Conservation (phyloP, 2,329 filamentous ascomycete species). For the Phyllosticta citrichinensis region DNA sequence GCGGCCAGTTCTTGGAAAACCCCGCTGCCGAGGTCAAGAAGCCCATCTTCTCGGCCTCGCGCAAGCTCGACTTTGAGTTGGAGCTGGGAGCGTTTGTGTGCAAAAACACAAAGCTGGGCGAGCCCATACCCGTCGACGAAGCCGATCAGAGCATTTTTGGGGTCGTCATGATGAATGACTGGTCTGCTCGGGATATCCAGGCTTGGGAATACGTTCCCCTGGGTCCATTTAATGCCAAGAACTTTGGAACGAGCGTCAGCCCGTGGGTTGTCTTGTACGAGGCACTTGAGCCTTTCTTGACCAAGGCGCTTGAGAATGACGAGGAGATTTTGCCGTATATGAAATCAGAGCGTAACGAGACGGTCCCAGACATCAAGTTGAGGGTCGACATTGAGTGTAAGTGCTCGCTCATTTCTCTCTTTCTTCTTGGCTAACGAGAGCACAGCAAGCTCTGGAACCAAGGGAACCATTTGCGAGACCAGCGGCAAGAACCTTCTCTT, state of each 20-base stretch:
- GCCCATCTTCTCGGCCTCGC: conserved; percentile 53
- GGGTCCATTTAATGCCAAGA: conserved; percentile 76
- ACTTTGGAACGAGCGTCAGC: conserved; percentile 68
- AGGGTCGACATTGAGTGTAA: conserved; percentile 51
- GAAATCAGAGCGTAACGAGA: conserved; percentile 48
- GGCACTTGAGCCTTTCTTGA: conserved; percentile 59
- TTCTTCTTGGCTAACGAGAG: background rate
- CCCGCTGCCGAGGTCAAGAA: conserved; percentile 51
- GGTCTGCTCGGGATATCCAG: conserved; percentile 76
- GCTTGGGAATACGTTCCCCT: conserved; percentile 76
- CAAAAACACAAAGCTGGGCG: conserved; percentile 53
- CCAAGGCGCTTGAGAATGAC: conserved; percentile 45
- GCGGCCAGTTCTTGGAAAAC: conserved; percentile 62
- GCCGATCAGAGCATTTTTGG: conserved; percentile 69
- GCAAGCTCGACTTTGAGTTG: conserved; percentile 67
- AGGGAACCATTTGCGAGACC: conserved; percentile 50
- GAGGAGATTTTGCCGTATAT: conserved; percentile 52
- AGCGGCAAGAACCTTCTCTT: conserved; percentile 61
- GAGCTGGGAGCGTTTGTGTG: conserved; percentile 70
- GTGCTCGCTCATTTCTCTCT: conserved; percentile 2
- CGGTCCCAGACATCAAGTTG: conserved; percentile 59
- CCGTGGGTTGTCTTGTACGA: conserved; percentile 72
- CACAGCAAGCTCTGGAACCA: conserved; percentile 35
- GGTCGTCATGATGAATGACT: conserved; percentile 76
- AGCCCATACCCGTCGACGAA: conserved; percentile 50